phyloP scores from a whole-genome alignment of 129 eudicot species.

The Escallonia herrerae region DNA sequence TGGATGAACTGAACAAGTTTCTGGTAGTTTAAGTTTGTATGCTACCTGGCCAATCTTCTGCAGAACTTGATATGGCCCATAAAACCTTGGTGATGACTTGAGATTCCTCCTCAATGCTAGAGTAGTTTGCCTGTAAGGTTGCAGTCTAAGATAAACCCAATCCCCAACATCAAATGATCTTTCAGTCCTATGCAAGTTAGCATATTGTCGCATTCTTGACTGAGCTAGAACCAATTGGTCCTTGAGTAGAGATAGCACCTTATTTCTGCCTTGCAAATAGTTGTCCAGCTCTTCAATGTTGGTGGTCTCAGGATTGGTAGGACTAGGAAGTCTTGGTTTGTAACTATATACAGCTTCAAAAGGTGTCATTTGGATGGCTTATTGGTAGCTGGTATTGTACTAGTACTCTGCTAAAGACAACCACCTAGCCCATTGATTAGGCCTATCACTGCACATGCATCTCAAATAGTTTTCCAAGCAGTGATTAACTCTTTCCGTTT shows the following conservation, averaged over 20 bases:
- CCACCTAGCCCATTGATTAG: background rate
- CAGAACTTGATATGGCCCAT: background rate
- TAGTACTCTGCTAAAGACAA: background rate
- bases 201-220: background rate
- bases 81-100: background rate
- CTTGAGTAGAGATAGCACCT: background rate
- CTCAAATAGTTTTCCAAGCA: slow-evolving; percentile 8
- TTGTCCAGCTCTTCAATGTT: background rate
- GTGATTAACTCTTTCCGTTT: background rate
- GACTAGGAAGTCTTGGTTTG: background rate
- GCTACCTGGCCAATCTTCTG: background rate
- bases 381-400: too few relatives aligned
- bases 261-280: background rate
- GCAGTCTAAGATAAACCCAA: background rate
- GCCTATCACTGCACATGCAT: background rate
- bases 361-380: background rate
- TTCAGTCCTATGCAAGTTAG: background rate
- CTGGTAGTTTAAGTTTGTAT: background rate
- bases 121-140: slow-evolving; percentile 4
- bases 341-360: background rate
- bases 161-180: background rate
- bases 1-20: background rate
- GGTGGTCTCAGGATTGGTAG: background rate
- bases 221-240: background rate
- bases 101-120: background rate